Evolutionary conservation across 1,284 basidiomycete species (phyloP).

Genomic region (Laetiporus sulphureus): DNA sequence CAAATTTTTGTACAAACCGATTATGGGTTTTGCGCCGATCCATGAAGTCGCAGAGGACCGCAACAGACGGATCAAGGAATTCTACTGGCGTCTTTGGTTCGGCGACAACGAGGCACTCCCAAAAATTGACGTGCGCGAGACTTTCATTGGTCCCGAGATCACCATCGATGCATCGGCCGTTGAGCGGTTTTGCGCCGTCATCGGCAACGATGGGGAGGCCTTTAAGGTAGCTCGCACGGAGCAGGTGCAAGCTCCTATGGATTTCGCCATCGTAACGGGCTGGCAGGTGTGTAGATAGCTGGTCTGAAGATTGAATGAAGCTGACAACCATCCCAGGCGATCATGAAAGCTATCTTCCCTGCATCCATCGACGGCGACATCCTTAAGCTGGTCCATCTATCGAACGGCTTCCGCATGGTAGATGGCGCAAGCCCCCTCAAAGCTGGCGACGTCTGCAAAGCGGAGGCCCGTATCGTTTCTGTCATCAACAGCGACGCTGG

Average conservation of each 20-base stretch:
- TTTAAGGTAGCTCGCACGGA: conserved; percentile 78
- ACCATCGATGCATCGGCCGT: conserved; percentile 72
- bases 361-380: conserved; percentile 85
- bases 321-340: conserved; percentile 50
- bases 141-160: conserved; percentile 81
- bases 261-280: conserved; percentile 96
- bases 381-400: conserved; percentile 93
- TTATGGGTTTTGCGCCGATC: conserved; percentile 87
- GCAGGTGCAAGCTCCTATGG: conserved; percentile 86
- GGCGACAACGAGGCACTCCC: conserved; percentile 77
- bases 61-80: conserved; percentile 90
- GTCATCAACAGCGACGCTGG: conserved; percentile 90
- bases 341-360: conserved; percentile 98
- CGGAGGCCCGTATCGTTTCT: conserved; percentile 84
- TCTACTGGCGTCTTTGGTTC: conserved; percentile 97
- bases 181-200: conserved; percentile 88
- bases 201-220: conserved; percentile 88
- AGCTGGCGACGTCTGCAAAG: conserved; percentile 87
- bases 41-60: conserved; percentile 85
- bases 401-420: conserved; percentile 91
- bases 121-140: conserved; percentile 67
- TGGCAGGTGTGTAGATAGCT: conserved; percentile 71
- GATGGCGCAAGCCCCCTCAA: conserved; percentile 71
- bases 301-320: conserved; percentile 6
- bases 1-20: conserved; percentile 83